Base-by-base conservation (phyloP, 805 yeast species). In the Candida mattraensis region DNA sequence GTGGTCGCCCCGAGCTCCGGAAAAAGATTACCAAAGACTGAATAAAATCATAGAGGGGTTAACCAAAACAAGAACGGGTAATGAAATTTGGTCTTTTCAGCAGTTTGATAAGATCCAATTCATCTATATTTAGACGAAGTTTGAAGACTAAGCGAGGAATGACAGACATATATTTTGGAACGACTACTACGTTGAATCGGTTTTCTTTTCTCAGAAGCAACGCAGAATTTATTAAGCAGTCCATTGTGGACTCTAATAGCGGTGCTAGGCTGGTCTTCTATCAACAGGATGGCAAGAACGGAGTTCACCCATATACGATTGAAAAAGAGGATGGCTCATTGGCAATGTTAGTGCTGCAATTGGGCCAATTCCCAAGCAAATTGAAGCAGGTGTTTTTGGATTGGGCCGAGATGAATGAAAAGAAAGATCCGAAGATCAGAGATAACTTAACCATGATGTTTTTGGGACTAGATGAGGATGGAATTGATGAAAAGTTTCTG, bases 181-280 rank as follows among this genome's bases (percentile, higher is more conserved):
- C 59, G 5, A 45, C 53, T 3, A 56, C 60, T 40, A 76, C 74
- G 5, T 62, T 83, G 38, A 80, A 82, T 55, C 61, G 91, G 39
- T 75, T 83, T 5, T 73, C 83, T 12, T 83, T 80, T 47, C 60
- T 82, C 32, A 61, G 91, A 23, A 74, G 74, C 16, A 76, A 82
- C 52, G 28, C 58, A 12, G 70, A 64, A 18, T 80, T 79, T 47
- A 69, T 83, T 21, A 45, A 30, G 4, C 17, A 35, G 6, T 31
- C 49, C 2, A 30, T 54, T 5, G 23, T 16, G 3, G 20, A 26
- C 15, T 30, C 33, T 2, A 17, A 28, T 5, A 29, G 39, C 2
- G 57, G 70, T 3, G 61, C 86, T 1, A 59, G 74, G 33, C 73
- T 81, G 39, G 53, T 83, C 2, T 70, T 76, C 29, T 59, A 65